Evolutionary conservation across 2,329 filamentous ascomycete genomes (phyloP).

Genomic region (Aplosporella prunicola): DNA sequence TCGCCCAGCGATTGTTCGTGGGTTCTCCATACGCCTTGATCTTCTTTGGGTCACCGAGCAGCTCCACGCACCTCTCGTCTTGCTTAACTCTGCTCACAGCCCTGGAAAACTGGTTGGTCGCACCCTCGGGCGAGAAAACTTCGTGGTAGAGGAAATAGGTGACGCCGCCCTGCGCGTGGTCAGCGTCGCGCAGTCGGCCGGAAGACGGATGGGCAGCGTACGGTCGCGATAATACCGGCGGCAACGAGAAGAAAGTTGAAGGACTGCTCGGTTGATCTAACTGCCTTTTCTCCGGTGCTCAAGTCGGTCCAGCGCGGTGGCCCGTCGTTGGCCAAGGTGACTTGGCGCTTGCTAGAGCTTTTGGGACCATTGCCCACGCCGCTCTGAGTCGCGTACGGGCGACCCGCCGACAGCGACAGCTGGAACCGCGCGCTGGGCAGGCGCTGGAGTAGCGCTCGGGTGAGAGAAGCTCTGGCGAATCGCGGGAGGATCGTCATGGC

Average conservation of each 20-base stretch:
- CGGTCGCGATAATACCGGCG: constrained; percentile 66
- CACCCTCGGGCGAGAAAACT: constrained; percentile 54
- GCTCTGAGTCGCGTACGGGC: constrained; percentile 5
- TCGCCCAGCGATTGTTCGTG: constrained; percentile 71
- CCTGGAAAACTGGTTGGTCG: constrained; percentile 79
- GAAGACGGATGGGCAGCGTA: constrained; percentile 34
- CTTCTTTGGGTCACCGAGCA: constrained; percentile 60
- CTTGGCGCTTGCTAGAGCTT: constrained; percentile 30
- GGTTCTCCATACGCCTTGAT: constrained; percentile 76
- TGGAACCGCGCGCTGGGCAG: not conserved
- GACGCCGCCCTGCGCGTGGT: constrained; percentile 54
- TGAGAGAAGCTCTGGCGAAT: constrained; percentile 2
- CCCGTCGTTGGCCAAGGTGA: constrained; percentile 82
- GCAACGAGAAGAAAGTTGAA: constrained; percentile 77
- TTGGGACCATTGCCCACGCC: constrained; percentile 1
- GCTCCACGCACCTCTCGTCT: constrained; percentile 58
- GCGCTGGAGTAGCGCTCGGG: not conserved
- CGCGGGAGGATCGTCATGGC: constrained; percentile 34
- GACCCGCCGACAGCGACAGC: not conserved
- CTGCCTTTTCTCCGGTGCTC: constrained; percentile 66
- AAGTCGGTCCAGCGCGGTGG: constrained; percentile 72
- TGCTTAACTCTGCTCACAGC: constrained; percentile 70
- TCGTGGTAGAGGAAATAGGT: constrained; percentile 31
- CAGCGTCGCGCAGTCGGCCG: not conserved
- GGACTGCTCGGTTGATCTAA: constrained; percentile 78